Conservation (phyloP, 2,329 filamentous ascomycete species). For the Conoideocrella luteorostrata region DNA sequence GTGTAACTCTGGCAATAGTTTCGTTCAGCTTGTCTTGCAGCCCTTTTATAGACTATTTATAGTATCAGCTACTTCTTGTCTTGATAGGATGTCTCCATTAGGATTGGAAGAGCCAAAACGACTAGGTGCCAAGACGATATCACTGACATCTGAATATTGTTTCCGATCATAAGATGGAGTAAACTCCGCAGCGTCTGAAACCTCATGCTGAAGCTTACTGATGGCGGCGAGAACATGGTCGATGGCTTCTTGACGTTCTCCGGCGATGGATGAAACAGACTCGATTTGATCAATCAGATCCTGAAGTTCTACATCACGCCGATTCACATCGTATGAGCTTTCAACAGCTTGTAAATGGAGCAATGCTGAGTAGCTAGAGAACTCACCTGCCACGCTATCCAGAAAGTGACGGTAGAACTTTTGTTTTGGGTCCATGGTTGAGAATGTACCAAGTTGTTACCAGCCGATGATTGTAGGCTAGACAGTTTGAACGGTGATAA, state of each 20-base stretch:
- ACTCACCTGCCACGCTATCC: slow-evolving; percentile 62
- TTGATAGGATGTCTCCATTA: no score
- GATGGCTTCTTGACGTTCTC: slow-evolving; percentile 73
- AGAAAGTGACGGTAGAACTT: slow-evolving; percentile 83
- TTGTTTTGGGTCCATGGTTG: slow-evolving; percentile 51
- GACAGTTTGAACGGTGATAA: no score
- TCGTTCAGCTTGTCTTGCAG: slow-evolving; percentile 73
- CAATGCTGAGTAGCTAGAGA: no score
- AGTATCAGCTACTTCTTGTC: not conserved
- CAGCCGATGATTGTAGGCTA: no score
- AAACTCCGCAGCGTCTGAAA: slow-evolving; percentile 75
- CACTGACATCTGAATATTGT: slow-evolving; percentile 67
- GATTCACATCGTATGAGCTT: not conserved
- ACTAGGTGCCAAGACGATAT: not conserved
- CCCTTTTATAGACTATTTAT: slow-evolving; percentile 66
- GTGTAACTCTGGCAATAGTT: slow-evolving; percentile 59
- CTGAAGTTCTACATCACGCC: slow-evolving; percentile 55
- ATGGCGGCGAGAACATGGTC: slow-evolving; percentile 77
- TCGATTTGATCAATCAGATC: slow-evolving; percentile 66
- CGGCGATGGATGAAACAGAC: slow-evolving; percentile 53
- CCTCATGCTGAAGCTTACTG: slow-evolving; percentile 71
- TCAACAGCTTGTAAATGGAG: no score
- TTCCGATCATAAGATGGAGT: slow-evolving; percentile 87
- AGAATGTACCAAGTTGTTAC: not conserved
- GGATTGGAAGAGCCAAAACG: no score